Conservation (phyloP, 2,329 filamentous ascomycete genomes). For the Epichloe baconii region DNA sequence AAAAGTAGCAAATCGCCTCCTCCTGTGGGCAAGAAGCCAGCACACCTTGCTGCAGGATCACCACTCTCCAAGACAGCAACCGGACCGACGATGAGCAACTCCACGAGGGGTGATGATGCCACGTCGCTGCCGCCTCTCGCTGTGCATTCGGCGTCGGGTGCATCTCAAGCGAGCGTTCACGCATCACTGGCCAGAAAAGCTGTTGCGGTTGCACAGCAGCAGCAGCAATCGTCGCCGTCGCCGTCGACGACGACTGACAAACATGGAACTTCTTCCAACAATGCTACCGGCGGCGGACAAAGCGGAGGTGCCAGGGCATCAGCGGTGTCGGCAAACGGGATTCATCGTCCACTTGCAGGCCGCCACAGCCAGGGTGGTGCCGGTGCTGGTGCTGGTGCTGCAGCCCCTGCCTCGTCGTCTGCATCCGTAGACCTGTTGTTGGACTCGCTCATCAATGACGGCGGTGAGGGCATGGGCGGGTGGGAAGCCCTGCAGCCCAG, state of each 20-base stretch:
- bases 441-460: slow-evolving; percentile 37
- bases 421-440: slow-evolving; percentile 27
- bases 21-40: slow-evolving; percentile 50
- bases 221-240: not conserved
- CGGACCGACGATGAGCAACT: slow-evolving; percentile 4
- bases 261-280: not conserved
- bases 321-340: slow-evolving; percentile 5
- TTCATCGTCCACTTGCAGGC: slow-evolving; percentile 1
- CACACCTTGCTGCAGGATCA: slow-evolving; percentile 30
- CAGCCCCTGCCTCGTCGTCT: not conserved
- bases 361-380: slow-evolving; percentile 1
- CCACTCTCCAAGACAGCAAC: slow-evolving; percentile 13
- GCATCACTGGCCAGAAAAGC: slow-evolving; percentile 2
- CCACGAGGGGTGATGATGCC: slow-evolving; percentile 10
- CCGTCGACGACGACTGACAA: not conserved
- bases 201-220: slow-evolving; percentile 1
- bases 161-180: not conserved
- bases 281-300: slow-evolving; percentile 8
- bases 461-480: slow-evolving; percentile 32
- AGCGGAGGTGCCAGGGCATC: slow-evolving; percentile 9
- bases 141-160: slow-evolving; percentile 4
- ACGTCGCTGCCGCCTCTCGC: slow-evolving; percentile 7
- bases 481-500: slow-evolving; percentile 45
- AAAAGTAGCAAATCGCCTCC: slow-evolving; percentile 32
- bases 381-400: not conserved